A percentile compares a stretch with the other conserved stretches of the same genome.
These are phyloP conservation scores for Trichoderma koningii DNA, from an alignment of 2,329 filamentous ascomycete species.

Conservation along the genomic window DNA sequence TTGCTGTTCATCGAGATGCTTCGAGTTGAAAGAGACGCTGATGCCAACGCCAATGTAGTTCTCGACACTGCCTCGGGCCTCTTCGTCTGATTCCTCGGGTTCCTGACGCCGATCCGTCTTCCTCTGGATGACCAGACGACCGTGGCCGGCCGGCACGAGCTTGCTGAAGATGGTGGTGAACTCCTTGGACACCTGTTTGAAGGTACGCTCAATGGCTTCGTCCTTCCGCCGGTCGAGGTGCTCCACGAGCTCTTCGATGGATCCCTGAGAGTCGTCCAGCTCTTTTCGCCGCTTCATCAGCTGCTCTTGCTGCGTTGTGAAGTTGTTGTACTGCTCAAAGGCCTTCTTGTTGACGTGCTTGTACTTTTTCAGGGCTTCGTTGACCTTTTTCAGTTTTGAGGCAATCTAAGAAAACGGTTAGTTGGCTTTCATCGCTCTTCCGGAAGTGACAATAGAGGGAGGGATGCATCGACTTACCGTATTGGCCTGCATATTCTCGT, in stretches of 20 bases:
- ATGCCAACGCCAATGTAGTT: slow-evolving; percentile 97
- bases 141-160: slow-evolving; percentile 90
- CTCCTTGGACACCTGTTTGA: slow-evolving; percentile 94
- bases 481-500: slow-evolving; percentile 78
- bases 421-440: slow-evolving; percentile 25
- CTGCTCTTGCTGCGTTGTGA: slow-evolving; percentile 87
- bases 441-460: no score
- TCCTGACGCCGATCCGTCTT: slow-evolving; percentile 73
- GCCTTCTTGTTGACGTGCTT: slow-evolving; percentile 99
- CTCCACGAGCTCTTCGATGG: slow-evolving; percentile 89
- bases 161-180: slow-evolving; percentile 93
- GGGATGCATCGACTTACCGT: slow-evolving; percentile 53
- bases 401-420: slow-evolving; percentile 48
- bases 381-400: slow-evolving; percentile 82
- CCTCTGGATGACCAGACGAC: slow-evolving; percentile 88
- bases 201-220: slow-evolving; percentile 96
- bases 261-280: slow-evolving; percentile 80
- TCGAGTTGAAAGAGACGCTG: slow-evolving; percentile 97
- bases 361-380: slow-evolving; percentile 92
- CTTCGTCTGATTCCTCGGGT: slow-evolving; percentile 64
- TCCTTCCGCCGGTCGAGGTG: slow-evolving; percentile 95
- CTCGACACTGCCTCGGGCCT: slow-evolving; percentile 74
- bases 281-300: slow-evolving; percentile 83
- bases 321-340: slow-evolving; percentile 98
- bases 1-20: slow-evolving; percentile 92